Conservation (phyloP, 164 flowering plant genomes). For the Taxillus chinensis region DNA sequence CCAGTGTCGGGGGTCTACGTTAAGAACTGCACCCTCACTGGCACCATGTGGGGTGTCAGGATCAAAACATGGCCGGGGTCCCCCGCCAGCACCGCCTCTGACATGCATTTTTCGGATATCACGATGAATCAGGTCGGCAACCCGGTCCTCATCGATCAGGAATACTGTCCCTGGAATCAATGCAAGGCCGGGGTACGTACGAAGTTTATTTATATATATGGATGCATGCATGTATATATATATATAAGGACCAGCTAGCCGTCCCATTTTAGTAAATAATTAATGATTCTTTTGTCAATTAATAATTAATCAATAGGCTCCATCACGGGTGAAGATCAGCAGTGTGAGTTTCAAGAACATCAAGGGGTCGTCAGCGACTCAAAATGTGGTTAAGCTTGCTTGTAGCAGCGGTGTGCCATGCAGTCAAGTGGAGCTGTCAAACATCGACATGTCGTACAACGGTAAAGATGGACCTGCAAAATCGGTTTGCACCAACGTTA, state of each 20-base stretch:
- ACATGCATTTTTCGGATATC: constrained; percentile 30
- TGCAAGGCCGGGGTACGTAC: constrained; percentile 20
- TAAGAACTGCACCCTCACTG: constrained; percentile 4
- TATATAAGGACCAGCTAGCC: too few relatives aligned
- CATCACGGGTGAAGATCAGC: constrained; percentile 35
- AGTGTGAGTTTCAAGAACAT: constrained; percentile 29
- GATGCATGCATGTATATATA: too few relatives aligned
- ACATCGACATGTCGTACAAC: constrained; percentile 27
- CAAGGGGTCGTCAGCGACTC: constrained; percentile 26
- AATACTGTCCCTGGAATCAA: constrained; percentile 34
- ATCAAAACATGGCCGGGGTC: constrained; percentile 43
- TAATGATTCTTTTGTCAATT: too few relatives aligned
- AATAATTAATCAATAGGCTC: constrained; percentile 14
- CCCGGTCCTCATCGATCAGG: constrained; percentile 48
- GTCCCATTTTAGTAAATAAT: too few relatives aligned
- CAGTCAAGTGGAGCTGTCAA: constrained; percentile 20
- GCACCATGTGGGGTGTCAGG: constrained; percentile 37
- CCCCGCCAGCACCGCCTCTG: constrained; percentile 10
- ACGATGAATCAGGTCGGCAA: constrained; percentile 28
- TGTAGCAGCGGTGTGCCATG: constrained; percentile 40
- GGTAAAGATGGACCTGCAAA: constrained; percentile 19
- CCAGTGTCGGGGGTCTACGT: too few relatives aligned
- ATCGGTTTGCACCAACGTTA: constrained; percentile 16
- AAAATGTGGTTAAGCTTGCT: constrained; percentile 17
- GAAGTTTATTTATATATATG: too few relatives aligned